These are phyloP conservation scores for Populus hybrid DNA, from an alignment of 441 rosid species.

Conservation along the genomic window DNA sequence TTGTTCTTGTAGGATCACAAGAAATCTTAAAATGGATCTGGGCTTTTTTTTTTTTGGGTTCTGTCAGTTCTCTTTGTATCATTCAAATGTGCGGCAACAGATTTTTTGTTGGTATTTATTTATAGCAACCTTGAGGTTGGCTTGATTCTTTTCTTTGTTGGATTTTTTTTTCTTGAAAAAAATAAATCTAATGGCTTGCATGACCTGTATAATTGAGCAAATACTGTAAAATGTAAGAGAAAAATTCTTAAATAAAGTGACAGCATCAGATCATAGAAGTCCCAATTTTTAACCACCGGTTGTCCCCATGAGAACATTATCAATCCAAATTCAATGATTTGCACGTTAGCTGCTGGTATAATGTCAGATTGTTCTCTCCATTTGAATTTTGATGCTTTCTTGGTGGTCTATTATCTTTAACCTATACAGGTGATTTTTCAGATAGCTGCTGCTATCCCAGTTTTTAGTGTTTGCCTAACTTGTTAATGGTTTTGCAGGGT, in stretches of 20 bases:
- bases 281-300: no score
- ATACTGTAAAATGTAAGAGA: no score
- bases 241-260: not conserved
- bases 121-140: not conserved
- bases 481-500: constrained; percentile 53
- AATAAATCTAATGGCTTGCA: no score
- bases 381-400: no score
- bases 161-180: no score
- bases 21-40: not conserved
- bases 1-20: not conserved
- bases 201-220: no score
- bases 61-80: not conserved
- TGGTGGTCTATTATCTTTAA: no score
- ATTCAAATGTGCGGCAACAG: not conserved
- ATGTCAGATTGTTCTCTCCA: not conserved
- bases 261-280: no score
- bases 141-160: not conserved
- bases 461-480: not conserved
- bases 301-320: no score
- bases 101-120: not conserved
- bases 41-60: not conserved
- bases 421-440: not conserved
- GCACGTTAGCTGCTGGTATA: not conserved
- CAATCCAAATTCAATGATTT: not conserved
- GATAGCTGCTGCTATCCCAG: not conserved